These are phyloP conservation scores for Coemansia sp. DNA, from an alignment of 192 early-diverging fungal genomes.

Conservation along the genomic window DNA sequence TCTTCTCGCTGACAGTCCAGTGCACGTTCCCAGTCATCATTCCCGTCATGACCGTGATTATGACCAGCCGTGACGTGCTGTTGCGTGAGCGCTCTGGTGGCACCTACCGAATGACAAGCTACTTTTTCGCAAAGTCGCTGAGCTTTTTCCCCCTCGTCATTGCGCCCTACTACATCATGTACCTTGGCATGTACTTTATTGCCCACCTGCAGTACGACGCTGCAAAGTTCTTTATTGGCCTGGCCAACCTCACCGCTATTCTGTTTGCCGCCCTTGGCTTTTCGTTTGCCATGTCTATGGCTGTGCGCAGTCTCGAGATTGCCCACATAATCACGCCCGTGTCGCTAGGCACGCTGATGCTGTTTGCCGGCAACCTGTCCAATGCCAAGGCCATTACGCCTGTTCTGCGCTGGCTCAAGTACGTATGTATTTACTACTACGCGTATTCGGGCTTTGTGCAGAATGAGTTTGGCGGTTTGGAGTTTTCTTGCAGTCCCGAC, in stretches of 20 bases:
- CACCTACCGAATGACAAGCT: constrained; percentile 59
- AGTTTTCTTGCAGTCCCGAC: constrained; percentile 14
- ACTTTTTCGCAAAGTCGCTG: constrained; percentile 59
- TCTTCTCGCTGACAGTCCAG: constrained; percentile 44
- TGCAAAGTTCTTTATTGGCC: constrained; percentile 27
- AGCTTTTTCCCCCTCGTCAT: constrained; percentile 44
- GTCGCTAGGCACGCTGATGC: constrained; percentile 20
- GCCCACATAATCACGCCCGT: constrained; percentile 36
- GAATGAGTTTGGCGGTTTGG: constrained; percentile 43
- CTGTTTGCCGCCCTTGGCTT: constrained; percentile 30
- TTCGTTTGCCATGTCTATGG: constrained; percentile 30
- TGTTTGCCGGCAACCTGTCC: constrained; percentile 46
- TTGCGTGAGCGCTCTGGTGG: constrained; percentile 60
- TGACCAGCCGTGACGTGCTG: constrained; percentile 50
- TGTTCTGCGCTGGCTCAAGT: constrained; percentile 49
- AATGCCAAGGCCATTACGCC: constrained; percentile 39
- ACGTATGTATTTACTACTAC: constrained; percentile 31
- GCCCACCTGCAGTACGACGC: constrained; percentile 31
- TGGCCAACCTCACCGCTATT: constrained; percentile 20
- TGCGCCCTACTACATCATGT: constrained; percentile 17
- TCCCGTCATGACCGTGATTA: constrained; percentile 48
- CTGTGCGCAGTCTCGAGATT: constrained; percentile 24
- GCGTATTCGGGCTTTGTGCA: constrained; percentile 31
- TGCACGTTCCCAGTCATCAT: constrained; percentile 56
- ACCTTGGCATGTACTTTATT: constrained; percentile 31